A percentile compares a stretch with the other conserved stretches of the same genome.
Conservation (phyloP, 78 protist genomes). For the Emiliania huxleyi region DNA sequence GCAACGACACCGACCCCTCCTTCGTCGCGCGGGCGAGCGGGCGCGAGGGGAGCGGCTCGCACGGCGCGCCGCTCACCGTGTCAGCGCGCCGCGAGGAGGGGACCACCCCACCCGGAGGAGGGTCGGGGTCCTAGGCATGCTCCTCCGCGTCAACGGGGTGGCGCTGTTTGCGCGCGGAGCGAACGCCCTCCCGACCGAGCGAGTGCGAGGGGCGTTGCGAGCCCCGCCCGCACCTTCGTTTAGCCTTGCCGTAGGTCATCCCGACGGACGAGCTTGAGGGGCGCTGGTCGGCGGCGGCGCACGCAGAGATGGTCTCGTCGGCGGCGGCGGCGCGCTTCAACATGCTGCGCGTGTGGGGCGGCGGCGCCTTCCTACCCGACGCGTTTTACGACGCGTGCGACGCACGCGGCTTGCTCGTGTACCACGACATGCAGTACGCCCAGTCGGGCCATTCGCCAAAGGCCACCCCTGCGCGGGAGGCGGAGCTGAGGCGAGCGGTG, state of each 20-base stretch:
- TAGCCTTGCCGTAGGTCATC: too few species aligned
- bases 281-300: not conserved
- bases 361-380: conserved; percentile 48
- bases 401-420: conserved; percentile 30
- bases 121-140: not conserved
- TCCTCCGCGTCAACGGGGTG: conserved; percentile 36
- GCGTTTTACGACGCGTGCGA: conserved; percentile 44
- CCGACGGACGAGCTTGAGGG: conserved; percentile 59
- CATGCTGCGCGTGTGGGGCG: conserved; percentile 62
- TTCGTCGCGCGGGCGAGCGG: not conserved
- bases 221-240: too few species aligned
- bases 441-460: conserved; percentile 52
- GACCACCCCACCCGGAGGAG: too few species aligned
- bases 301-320: not conserved
- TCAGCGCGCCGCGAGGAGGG: too few species aligned
- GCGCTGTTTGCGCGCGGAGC: conserved; percentile 36
- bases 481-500: too few species aligned
- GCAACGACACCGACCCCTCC: conserved; percentile 52
- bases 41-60: too few species aligned
- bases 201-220: too few species aligned
- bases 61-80: too few species aligned
- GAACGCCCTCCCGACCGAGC: too few species aligned
- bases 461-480: conserved; percentile 13
- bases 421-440: conserved; percentile 52
- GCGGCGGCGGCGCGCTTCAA: conserved; percentile 46